Conservation (phyloP, 2,329 filamentous ascomycete genomes). For the Pseudocercospora vitis region DNA sequence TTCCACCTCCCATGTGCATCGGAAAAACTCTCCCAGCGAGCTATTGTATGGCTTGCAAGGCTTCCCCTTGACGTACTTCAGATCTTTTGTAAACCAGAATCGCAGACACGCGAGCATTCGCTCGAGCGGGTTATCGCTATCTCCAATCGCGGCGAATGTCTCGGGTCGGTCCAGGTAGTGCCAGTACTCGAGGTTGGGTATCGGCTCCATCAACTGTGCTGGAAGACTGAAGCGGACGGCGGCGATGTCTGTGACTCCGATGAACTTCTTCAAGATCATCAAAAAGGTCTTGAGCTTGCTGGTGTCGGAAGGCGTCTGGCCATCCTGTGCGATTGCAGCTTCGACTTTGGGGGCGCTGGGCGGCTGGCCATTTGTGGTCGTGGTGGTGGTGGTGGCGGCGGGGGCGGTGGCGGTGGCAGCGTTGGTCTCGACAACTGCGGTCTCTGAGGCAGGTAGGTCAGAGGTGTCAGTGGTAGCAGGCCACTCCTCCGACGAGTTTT, state of each 20-base stretch:
- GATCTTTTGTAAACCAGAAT: conserved; percentile 98
- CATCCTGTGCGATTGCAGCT: conserved; percentile 26
- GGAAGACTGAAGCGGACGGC: conserved; percentile 94
- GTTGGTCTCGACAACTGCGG: conserved; percentile 11
- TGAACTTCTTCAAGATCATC: conserved; percentile 86
- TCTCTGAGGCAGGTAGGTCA: conserved; percentile 12
- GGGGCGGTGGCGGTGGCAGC: too few species aligned
- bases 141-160: conserved; percentile 80
- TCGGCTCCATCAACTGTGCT: conserved; percentile 91
- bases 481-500: background rate
- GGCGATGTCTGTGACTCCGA: conserved; percentile 93
- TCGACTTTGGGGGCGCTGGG: background rate
- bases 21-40: conserved; percentile 93
- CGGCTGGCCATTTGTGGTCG: conserved; percentile 3
- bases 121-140: conserved; percentile 85
- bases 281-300: conserved; percentile 89
- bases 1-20: conserved; percentile 94
- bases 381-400: too few species aligned
- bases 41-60: conserved; percentile 99
- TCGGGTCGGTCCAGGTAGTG: conserved; percentile 95
- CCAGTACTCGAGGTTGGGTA: conserved; percentile 98
- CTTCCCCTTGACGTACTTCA: conserved; percentile 98
- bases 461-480: conserved; percentile 9
- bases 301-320: conserved; percentile 67
- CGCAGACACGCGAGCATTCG: conserved; percentile 92